These are phyloP conservation scores for Hymenoscyphus linearis DNA, from an alignment of 2,329 filamentous ascomycete species.

Conservation along the genomic window DNA sequence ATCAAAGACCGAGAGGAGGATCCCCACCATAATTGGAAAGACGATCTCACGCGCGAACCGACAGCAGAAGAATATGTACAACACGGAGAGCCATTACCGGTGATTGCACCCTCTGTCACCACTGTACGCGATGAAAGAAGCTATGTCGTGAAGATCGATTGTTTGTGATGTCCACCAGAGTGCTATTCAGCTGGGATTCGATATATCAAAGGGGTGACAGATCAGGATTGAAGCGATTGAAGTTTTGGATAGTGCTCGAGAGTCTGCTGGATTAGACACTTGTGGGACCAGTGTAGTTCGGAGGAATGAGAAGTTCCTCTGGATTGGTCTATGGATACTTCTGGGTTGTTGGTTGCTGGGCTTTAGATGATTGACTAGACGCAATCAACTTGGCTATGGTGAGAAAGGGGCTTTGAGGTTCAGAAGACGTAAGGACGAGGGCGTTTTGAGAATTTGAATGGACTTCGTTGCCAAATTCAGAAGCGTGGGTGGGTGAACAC, in stretches of 20 bases:
- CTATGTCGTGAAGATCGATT: background rate
- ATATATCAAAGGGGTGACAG: background rate
- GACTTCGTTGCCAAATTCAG: too few relatives aligned
- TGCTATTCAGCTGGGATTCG: background rate
- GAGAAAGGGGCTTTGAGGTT: too few relatives aligned
- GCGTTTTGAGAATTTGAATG: too few relatives aligned
- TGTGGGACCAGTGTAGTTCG: too few relatives aligned
- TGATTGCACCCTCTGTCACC: background rate
- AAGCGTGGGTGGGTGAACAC: too few relatives aligned
- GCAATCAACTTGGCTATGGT: too few relatives aligned
- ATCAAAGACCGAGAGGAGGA: background rate
- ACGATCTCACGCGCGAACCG: background rate
- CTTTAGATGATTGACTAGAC: too few relatives aligned
- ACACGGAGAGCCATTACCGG: background rate
- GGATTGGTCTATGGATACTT: too few relatives aligned
- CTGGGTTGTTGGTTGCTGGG: too few relatives aligned
- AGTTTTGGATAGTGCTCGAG: background rate
- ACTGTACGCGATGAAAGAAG: background rate
- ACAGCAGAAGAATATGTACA: background rate
- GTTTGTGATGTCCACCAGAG: background rate
- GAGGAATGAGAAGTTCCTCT: too few relatives aligned
- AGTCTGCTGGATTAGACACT: background rate
- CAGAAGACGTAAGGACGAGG: too few relatives aligned
- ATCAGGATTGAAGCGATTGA: background rate
- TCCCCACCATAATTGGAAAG: background rate